Base-by-base conservation (phyloP, 805 yeast genomes). In the Wickerhamomyces queroliae region DNA sequence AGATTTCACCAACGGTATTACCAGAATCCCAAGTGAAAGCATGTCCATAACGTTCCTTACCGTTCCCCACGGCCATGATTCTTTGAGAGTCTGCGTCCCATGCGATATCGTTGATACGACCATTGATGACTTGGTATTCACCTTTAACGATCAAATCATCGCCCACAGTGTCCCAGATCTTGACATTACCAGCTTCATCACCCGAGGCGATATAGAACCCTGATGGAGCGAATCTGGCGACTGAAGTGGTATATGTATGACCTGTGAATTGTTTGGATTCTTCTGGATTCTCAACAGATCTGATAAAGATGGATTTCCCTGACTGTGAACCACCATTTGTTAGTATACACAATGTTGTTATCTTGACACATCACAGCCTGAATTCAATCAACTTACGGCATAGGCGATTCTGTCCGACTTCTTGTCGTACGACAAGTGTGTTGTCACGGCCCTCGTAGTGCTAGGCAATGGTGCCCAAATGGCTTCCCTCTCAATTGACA, bases 1-100 rank as follows among this genome's bases (percentile, higher is more conserved):
- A 80, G 52, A 91, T 82, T 57, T 93, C 98, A 40, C 99, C 99
- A 33, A 93, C 80, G n/a, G 96, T 78, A 62, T 93, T 93, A 44
- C 99, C 99, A 1, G 95, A 76, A 56, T 93, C 99, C 75, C 83
- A 84, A 7, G 95, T 78, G 59, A 91, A 87, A 47, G 95, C 89
- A 50, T 84, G 96, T 7, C 98, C 99, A 56, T 77, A 90, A 44
- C 84, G 74, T 51, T 89, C 96, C 49, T 83, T 83, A 36, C 98
- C 99, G 50, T 85, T 83, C 40, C 99, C 99, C 10, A 90, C 98
- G 1, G 96, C 96, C 55, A 93, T 86, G 38, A 93, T 66, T 49
- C 99, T 74, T 44, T 79, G 69, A 35, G 80, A 78, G 55, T 91
- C 99, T 21, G 82, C 81, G 59, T 93, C 98, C 98, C 98, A 91